Evolutionary conservation across 2,329 filamentous ascomycete species (phyloP), one percentile per base, ranked within the genome.

Genomic region (Akanthomyces muscarius): DNA sequence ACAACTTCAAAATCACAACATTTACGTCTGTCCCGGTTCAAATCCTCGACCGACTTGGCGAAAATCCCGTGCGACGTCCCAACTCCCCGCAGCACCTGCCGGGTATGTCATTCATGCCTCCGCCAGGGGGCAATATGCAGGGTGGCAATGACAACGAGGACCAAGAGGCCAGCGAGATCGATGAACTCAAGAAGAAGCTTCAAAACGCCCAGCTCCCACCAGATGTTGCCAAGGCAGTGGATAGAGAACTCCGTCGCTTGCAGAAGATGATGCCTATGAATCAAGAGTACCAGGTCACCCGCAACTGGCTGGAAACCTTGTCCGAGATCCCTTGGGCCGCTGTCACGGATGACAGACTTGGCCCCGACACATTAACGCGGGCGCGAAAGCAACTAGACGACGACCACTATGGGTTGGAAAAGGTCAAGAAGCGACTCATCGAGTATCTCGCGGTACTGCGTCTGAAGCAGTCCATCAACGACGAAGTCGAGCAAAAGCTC

Each of bases 391-490:
- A 98, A 75, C 84, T 99, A 6, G 92, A 99, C 70, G 89, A 96
- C 66, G 95, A 99, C 72, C 95, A 99, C 75, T 98, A 98, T 69
- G 95, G 95, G 0, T 80, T 99, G 16, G 92, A 98, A 65, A 96
- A 94, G 76, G 94, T 99, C 72, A 99, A 99, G 85, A 97, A 97
- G 83, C 85, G 95, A 50, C 77, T 99, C 25, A 83, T 99, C 5
- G 96, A 98, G 74, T 99, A 99, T 72, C 82, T 99, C 50, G 96
- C 95, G 2, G 95, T 99, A n/a, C 81, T 99, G 59, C 90, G 95
- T 69, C 83, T 99, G 63, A 99, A 98, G 81, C 93, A 97, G 73
- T 88, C 90, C 25, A 88, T 94, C 66, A 97, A 98, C 67, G 84
- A 89, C 60, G 89, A 91, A 59, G 81, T 97, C 21, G 90, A 97